A percentile compares a stretch with the other conserved stretches of the same genome.
phyloP scores from a whole-genome alignment of 306 rosid species.

The Spatholobus suberectus region DNA sequence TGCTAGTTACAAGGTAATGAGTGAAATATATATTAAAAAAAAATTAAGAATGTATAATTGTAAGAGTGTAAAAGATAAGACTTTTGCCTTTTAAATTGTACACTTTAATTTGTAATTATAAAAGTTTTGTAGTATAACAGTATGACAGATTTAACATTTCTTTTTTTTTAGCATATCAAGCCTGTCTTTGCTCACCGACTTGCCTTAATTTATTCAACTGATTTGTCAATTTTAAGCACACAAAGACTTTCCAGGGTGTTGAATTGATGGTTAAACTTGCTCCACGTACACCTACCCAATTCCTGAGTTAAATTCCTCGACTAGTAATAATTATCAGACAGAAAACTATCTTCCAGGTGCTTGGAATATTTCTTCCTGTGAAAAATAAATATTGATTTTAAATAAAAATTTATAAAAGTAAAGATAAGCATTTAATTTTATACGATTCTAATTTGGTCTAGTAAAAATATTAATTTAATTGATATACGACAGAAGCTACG shows the following conservation, averaged over 20 bases:
- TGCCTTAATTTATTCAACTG: background rate
- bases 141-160: background rate
- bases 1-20: too few relatives aligned
- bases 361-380: background rate
- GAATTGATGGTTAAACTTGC: background rate
- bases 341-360: background rate
- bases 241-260: background rate
- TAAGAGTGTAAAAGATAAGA: too few relatives aligned
- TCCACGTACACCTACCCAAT: background rate
- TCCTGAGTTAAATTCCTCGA: too few relatives aligned
- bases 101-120: too few relatives aligned
- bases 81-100: too few relatives aligned
- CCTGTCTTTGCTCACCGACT: background rate
- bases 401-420: background rate
- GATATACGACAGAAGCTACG: too few relatives aligned
- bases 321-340: background rate
- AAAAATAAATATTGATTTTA: background rate
- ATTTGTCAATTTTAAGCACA: background rate
- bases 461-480: background rate
- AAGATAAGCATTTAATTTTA: background rate
- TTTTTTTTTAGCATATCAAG: background rate
- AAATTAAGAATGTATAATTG: too few relatives aligned
- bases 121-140: too few relatives aligned
- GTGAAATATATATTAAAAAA: too few relatives aligned
- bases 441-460: background rate